Percentiles rank a stretch among this genome's conserved stretches.
Conservation (phyloP, 2,329 filamentous ascomycete genomes). For the Ophiostoma tasmaniense region DNA sequence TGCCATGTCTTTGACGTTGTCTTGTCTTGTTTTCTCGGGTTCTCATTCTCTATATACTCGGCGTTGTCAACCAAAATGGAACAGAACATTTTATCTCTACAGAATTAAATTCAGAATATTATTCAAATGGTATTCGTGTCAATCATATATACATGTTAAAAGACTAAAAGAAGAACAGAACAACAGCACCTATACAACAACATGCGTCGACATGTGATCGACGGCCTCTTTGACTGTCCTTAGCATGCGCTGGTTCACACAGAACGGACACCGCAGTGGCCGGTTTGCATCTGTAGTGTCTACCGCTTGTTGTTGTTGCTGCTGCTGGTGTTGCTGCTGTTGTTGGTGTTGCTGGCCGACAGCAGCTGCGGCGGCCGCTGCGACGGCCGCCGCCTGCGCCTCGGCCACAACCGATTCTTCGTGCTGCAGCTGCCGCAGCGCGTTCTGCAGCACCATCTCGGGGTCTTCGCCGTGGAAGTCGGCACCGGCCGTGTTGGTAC, state of each 20-base stretch:
- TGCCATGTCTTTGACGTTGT: not conserved
- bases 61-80: not conserved
- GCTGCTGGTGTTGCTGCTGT: constrained; percentile 15
- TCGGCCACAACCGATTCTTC: constrained; percentile 48
- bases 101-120: not conserved
- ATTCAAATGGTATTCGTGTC: not conserved
- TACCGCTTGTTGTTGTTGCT: not conserved
- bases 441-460: constrained; percentile 51
- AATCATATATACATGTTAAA: not conserved
- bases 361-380: constrained; percentile 24
- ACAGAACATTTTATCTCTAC: too few relatives aligned
- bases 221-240: constrained; percentile 53
- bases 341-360: constrained; percentile 2
- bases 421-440: constrained; percentile 49
- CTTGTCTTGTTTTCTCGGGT: not conserved
- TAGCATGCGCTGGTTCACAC: constrained; percentile 53
- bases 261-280: constrained; percentile 51
- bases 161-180: not conserved
- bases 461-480: constrained; percentile 40
- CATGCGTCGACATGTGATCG: constrained; percentile 54
- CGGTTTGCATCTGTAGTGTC: constrained; percentile 30
- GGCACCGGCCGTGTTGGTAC: not conserved
- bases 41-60: not conserved
- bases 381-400: constrained; percentile 42
- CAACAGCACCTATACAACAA: constrained; percentile 31